phyloP scores from a whole-genome alignment of 2,329 filamentous ascomycete genomes.

The Pestalotiopsis sp. region DNA sequence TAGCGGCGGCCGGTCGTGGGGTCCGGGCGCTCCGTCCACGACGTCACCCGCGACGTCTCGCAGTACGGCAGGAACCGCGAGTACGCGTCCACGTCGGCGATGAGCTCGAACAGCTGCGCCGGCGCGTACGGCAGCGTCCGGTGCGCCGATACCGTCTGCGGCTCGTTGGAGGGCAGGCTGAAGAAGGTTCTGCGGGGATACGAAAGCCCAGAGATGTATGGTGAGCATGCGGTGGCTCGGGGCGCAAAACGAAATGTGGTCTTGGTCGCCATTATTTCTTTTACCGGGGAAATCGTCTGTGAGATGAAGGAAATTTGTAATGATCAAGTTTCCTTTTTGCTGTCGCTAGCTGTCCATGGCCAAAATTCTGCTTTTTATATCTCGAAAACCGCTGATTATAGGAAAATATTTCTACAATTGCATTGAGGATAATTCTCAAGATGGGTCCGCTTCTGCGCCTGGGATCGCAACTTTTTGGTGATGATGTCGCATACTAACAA shows the following conservation, averaged over 20 bases:
- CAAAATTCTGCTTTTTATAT: background rate
- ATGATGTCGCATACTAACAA: background rate
- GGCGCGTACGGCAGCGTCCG: constrained; percentile 78
- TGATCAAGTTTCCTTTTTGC: background rate
- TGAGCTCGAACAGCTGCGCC: constrained; percentile 75
- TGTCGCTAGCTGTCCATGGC: constrained; percentile 1
- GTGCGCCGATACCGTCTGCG: constrained; percentile 70
- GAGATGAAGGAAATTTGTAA: background rate
- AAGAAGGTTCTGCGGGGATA: constrained; percentile 12
- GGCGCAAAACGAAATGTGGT: constrained; percentile 7
- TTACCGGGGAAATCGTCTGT: too few relatives aligned
- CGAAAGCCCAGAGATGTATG: background rate
- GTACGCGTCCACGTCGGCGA: constrained; percentile 89
- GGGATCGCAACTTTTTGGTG: background rate
- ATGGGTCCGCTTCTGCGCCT: background rate
- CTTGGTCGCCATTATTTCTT: constrained; percentile 5
- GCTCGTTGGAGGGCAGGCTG: constrained; percentile 19
- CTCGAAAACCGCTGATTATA: background rate
- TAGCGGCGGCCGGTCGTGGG: constrained; percentile 47
- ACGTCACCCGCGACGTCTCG: constrained; percentile 73
- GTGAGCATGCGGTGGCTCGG: constrained; percentile 16
- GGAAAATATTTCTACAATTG: background rate
- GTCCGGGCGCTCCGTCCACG: constrained; percentile 58
- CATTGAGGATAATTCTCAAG: background rate
- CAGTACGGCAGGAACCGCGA: constrained; percentile 90